phyloP scores from a whole-genome alignment of 2,329 filamentous ascomycete genomes.

The Drechslerella stenobrocha region DNA sequence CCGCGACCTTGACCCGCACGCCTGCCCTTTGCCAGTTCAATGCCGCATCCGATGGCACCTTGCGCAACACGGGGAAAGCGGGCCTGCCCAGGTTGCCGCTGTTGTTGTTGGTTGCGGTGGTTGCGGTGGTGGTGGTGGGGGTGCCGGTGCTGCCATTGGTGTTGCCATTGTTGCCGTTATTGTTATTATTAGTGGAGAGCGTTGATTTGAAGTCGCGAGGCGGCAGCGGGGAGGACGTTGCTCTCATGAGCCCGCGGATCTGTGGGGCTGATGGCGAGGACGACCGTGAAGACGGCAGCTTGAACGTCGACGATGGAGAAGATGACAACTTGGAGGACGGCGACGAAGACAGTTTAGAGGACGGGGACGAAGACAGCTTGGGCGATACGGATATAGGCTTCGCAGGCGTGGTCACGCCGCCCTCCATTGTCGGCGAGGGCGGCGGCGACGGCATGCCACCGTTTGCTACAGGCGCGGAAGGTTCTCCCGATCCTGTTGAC shows the following conservation, averaged over 20 bases:
- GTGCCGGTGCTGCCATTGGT: too few species aligned
- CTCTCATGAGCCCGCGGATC: constrained; percentile 39
- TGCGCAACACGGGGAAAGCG: constrained; percentile 32
- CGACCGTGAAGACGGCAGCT: constrained; percentile 25
- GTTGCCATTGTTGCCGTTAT: not conserved
- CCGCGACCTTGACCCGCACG: constrained; percentile 33
- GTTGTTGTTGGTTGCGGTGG: not conserved
- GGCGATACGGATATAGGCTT: not conserved
- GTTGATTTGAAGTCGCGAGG: constrained; percentile 37
- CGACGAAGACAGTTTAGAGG: constrained; percentile 10
- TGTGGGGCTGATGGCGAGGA: constrained; percentile 25
- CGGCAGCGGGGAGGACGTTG: constrained; percentile 32
- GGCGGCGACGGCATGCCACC: constrained; percentile 44
- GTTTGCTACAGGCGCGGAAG: constrained; percentile 30
- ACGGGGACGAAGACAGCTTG: constrained; percentile 3
- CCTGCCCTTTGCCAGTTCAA: constrained; percentile 40
- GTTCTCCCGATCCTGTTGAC: constrained; percentile 4
- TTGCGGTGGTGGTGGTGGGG: not conserved
- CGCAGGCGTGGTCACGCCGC: constrained; percentile 1
- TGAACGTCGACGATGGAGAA: constrained; percentile 32
- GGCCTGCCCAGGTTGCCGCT: constrained; percentile 23
- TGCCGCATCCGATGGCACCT: constrained; percentile 31
- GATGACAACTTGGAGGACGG: constrained; percentile 39
- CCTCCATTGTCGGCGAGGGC: constrained; percentile 41
- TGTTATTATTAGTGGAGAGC: constrained; percentile 14